Evolutionary conservation across 1,284 basidiomycete species (phyloP), one percentile per base, ranked within the genome.

Genomic region (Ustilago cynodontis): DNA sequence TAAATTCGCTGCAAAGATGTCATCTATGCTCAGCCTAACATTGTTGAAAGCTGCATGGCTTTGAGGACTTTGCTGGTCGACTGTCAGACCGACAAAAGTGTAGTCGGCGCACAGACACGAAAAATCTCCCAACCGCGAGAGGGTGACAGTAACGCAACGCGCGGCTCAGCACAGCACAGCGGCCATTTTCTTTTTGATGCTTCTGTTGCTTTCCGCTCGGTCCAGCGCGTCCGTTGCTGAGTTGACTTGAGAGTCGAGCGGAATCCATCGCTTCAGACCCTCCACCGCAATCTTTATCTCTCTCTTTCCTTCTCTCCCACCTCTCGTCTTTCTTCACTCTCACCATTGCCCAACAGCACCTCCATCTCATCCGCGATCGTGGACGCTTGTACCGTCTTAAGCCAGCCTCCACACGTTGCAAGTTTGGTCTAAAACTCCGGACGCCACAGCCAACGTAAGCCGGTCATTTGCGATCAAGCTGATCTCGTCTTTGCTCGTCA

Each of bases 191-290:
- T n/a, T n/a, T n/a, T n/a, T n/a, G n/a, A n/a, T n/a, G n/a, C n/a
- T n/a, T 50, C 24, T 70, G 28, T 66, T 54, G 39, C 37, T 57
- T 61, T 61, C 64, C 64, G 64, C 59, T 65, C 64, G 56, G 59
- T 59, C 59, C 63, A 62, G 37, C 56, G 47, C 47, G 47, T 49
- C 47, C 47, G 47, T 49, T 26, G 6, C 8, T 47, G 20, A 47
- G 14, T 20, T 28, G 20, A 47, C 7, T 20, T 28, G 31, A 5
- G 31, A 41, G 18, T 59, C 58, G 62, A 33, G 31, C 11, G 31
- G 31, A 33, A 33, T 65, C 62, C 45, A 51, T 65, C 62, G 49
- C 14, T 39, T 24, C 20, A 37, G 41, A 43, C n/a, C 67, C 59
- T 71, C 68, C 68, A 58, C 68, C 59, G 35, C 41, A 37, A 53